phyloP scores from a whole-genome alignment of 805 yeast species.

The Pachysolen tannophilus region DNA sequence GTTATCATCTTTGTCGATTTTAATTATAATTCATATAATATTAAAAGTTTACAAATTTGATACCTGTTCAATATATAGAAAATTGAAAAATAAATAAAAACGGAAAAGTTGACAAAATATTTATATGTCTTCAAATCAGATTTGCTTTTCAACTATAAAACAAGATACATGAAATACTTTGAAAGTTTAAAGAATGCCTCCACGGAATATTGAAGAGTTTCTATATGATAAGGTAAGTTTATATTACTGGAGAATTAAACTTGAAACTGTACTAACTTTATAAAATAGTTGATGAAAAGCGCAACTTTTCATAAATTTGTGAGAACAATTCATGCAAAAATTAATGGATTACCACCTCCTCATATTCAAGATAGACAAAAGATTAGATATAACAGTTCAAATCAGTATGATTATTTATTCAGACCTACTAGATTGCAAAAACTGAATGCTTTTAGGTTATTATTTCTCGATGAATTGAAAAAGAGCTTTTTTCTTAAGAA shows the following conservation, averaged over 20 bases:
- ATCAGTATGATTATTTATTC: slow-evolving; percentile 21
- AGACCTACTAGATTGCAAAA: slow-evolving; percentile 48
- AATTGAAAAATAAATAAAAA: too few species aligned
- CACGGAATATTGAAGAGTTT: slow-evolving; percentile 10
- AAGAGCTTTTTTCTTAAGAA: too few species aligned
- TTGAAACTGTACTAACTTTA: not conserved
- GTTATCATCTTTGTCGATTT: slow-evolving; percentile 51
- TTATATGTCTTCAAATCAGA: too few species aligned
- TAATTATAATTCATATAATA: too few species aligned
- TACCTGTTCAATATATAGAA: too few species aligned
- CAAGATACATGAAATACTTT: too few species aligned
- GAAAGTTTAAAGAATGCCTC: slow-evolving; percentile 5
- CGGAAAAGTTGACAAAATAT: too few species aligned
- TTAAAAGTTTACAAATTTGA: too few species aligned
- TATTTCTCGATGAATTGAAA: slow-evolving; percentile 57
- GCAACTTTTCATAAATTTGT: slow-evolving; percentile 58
- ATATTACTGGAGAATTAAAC: not conserved
- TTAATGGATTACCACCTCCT: slow-evolving; percentile 52
- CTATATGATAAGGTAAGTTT: slow-evolving; percentile 8
- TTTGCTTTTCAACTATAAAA: too few species aligned
- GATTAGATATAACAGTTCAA: slow-evolving; percentile 6
- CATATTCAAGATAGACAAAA: slow-evolving; percentile 16
- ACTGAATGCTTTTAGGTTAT: slow-evolving; percentile 48
- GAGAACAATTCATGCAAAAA: slow-evolving; percentile 48
- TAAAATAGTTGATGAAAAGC: slow-evolving; percentile 40